Evolutionary conservation across 805 yeast species (phyloP).

Genomic region (Wickerhamomyces mucosus): DNA sequence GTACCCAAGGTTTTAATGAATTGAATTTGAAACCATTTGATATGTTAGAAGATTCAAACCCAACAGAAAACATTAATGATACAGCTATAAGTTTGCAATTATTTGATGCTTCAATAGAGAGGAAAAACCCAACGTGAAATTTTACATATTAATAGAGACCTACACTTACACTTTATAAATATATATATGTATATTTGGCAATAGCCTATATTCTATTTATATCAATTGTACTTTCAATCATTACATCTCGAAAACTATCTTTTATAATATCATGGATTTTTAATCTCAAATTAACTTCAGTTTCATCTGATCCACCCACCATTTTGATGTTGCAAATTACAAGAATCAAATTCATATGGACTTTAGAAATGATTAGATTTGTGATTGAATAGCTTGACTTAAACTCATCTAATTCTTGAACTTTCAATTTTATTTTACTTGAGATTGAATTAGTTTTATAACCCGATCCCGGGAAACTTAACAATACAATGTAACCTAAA

Average conservation of each 20-base stretch:
- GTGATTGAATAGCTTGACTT: constrained; percentile 38
- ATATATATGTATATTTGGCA: neutral
- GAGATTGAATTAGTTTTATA: constrained; percentile 29
- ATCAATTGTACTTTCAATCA: constrained; percentile 35
- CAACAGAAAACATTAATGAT: constrained; percentile 38
- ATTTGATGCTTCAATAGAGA: constrained; percentile 43
- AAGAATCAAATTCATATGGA: constrained; percentile 50
- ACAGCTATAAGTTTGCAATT: constrained; percentile 42
- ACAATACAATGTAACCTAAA: constrained; percentile 41
- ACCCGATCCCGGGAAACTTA: constrained; percentile 41
- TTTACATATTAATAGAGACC: too few species aligned
- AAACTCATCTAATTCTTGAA: constrained; percentile 42
- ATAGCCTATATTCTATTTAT: constrained; percentile 23
- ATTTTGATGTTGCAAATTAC: constrained; percentile 46
- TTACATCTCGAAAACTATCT: constrained; percentile 19
- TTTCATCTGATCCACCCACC: constrained; percentile 67
- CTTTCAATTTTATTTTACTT: constrained; percentile 31
- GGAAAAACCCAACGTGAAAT: constrained; percentile 29
- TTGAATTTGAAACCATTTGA: constrained; percentile 42
- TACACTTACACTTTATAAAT: too few species aligned
- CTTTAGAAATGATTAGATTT: constrained; percentile 45
- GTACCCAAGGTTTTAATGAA: constrained; percentile 23
- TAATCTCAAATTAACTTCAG: constrained; percentile 46
- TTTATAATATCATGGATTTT: constrained; percentile 35
- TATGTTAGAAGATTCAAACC: constrained; percentile 47